Base-by-base conservation (phyloP, 192 early-diverging fungal genomes). In the Podila epicladia region DNA sequence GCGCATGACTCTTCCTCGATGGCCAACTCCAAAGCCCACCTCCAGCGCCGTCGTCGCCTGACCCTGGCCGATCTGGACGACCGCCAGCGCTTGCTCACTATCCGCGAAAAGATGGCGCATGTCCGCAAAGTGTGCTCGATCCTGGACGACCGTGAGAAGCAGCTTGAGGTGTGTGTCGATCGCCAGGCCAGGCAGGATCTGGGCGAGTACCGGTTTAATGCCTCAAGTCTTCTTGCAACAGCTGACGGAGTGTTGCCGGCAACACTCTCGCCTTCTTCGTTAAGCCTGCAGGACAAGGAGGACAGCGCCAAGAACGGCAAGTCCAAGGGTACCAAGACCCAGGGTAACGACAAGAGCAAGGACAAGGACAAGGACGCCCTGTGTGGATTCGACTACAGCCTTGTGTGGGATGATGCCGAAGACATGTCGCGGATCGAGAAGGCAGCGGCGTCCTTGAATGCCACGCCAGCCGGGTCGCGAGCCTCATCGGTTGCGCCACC, bases 331-430 rank as follows among this genome's bases (percentile, higher is more conserved):
- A 48, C 41, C 59, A 71, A 58, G 41, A 32, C 48, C 28, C 77
- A 71, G 28, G 72, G 45, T 37, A 51, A 7, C 37, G 37, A 11
- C 32, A 57, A 33, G n/a, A 55, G 35, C 26, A 72, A 75, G 63
- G 68, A 75, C 4, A 66, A 70, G 60, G 79, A 83, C 12, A 74
- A 82, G 31, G 83, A 83, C 12, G 53, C 53, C 12, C 37, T 82
- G 2, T 88, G 87, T 69, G 87, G 85, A 3, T 88, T 86, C 69
- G 87, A 88, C 35, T 76, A 73, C 35, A 74, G 87, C 48, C 75
- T 88, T 32, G 48, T 82, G 0, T 84, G 85, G 87, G 71, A 82
- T 28, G 76, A 85, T 17, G 61, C 49, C 9, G 67, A 74, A 35
- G 76, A 80, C 45, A 69, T 82, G 58, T 62, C 65, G 12, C 28